A percentile compares a stretch with the other conserved stretches of the same genome.
These are phyloP conservation scores for Kodamaea nitidulidarum DNA, from an alignment of 805 yeast genomes.

Conservation along the genomic window DNA sequence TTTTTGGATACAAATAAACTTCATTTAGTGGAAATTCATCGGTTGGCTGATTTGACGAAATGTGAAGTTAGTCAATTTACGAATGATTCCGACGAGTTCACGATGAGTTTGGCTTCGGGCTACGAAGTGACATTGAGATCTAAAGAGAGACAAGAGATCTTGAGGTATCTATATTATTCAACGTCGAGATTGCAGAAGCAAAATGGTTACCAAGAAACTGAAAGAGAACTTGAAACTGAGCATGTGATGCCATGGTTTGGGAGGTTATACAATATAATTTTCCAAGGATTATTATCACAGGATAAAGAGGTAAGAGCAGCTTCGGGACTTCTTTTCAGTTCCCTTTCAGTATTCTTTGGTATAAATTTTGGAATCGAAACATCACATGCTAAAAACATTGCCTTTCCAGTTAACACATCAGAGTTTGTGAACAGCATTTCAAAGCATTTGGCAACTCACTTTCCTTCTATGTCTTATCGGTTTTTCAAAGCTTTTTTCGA, in stretches of 20 bases:
- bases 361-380: constrained; percentile 57
- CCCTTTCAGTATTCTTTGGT: constrained; percentile 56
- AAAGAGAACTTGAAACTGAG: constrained; percentile 19
- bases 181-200: constrained; percentile 49
- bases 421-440: constrained; percentile 58
- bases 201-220: constrained; percentile 16
- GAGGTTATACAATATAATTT: constrained; percentile 56
- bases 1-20: constrained; percentile 21
- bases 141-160: constrained; percentile 50
- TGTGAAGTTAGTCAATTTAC: constrained; percentile 33
- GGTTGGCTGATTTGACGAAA: constrained; percentile 29
- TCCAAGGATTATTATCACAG: constrained; percentile 63
- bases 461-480: constrained; percentile 59
- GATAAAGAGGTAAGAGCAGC: constrained; percentile 57
- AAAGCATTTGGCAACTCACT: constrained; percentile 47
- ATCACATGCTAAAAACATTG: constrained; percentile 52
- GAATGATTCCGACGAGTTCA: constrained; percentile 30
- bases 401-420: constrained; percentile 65
- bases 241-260: constrained; percentile 45
- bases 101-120: constrained; percentile 27
- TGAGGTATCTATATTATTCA: constrained; percentile 65
- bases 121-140: constrained; percentile 29
- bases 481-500: constrained; percentile 51
- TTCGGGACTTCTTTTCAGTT: constrained; percentile 59
- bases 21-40: constrained; percentile 33